Conservation (phyloP, 257 asterid genomes). For the Plantago major region DNA sequence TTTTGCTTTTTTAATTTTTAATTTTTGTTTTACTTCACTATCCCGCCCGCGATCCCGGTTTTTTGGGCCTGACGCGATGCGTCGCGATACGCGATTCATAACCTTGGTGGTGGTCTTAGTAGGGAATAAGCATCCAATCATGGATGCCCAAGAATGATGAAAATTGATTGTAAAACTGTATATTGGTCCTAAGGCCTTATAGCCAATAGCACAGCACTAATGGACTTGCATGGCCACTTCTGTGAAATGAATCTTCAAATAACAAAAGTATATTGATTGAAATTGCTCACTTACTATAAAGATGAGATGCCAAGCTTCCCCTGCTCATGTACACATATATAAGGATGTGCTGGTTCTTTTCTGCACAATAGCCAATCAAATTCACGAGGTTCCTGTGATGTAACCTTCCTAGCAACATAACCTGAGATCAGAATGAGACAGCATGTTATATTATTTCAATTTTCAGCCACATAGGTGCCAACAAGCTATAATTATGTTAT, state of each 20-base stretch:
- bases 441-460: background rate
- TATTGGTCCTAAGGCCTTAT: background rate
- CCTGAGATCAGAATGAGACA: slow-evolving; percentile 42
- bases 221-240: background rate
- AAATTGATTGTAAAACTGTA: no score
- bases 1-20: no score
- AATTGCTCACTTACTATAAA: slow-evolving; percentile 57
- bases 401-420: slow-evolving; percentile 84
- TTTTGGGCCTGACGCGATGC: no score
- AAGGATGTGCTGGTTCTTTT: slow-evolving; percentile 86
- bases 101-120: no score
- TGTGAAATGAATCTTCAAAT: no score
- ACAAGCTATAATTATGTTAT: background rate
- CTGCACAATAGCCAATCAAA: slow-evolving; percentile 94
- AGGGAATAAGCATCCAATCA: no score
- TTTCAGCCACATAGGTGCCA: background rate
- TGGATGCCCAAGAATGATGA: no score
- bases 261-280: background rate
- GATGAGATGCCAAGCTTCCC: slow-evolving; percentile 93
- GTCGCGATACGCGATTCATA: no score
- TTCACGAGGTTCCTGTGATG: slow-evolving; percentile 97
- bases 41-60: no score
- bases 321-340: slow-evolving; percentile 85
- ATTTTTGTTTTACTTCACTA: no score
- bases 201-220: background rate